Conservation (phyloP, 768 basidiomycete species). For the Leccinum imitatum region DNA sequence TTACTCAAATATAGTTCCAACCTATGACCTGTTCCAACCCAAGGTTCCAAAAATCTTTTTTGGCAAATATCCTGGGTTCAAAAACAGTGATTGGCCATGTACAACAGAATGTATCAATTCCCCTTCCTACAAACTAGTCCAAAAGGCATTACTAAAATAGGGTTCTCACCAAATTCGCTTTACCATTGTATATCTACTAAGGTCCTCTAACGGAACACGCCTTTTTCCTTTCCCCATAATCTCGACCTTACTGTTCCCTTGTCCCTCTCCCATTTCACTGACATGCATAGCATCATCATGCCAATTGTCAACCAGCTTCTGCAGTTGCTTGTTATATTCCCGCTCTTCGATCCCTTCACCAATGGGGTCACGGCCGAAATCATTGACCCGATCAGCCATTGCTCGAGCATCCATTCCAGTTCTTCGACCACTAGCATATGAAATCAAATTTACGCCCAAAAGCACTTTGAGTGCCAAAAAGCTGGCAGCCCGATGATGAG, state of each 20-base stretch:
- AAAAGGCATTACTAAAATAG: neutral
- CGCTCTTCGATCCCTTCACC: constrained; percentile 88
- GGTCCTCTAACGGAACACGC: constrained; percentile 76
- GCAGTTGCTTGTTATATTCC: constrained; percentile 82
- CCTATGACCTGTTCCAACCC: no score
- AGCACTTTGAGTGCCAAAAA: constrained; percentile 87
- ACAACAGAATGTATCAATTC: no score
- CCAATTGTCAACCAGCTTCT: constrained; percentile 63
- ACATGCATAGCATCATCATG: constrained; percentile 66
- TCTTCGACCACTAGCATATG: constrained; percentile 74
- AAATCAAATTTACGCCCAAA: constrained; percentile 85
- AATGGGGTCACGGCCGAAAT: constrained; percentile 87
- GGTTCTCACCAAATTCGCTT: constrained; percentile 72
- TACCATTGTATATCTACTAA: constrained; percentile 95
- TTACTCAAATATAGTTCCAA: no score
- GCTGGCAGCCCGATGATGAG: constrained; percentile 37
- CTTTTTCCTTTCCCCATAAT: constrained; percentile 37
- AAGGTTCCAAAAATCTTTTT: no score
- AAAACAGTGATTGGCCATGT: no score
- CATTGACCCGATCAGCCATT: constrained; percentile 74
- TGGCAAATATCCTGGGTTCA: no score
- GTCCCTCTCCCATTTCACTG: constrained; percentile 71
- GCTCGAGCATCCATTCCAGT: constrained; percentile 78
- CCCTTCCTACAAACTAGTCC: no score
- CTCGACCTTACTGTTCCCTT: constrained; percentile 15